A percentile compares a stretch with the other conserved stretches of the same genome.
Conservation (phyloP, 129 eudicot species). For the Tagetes patula region DNA sequence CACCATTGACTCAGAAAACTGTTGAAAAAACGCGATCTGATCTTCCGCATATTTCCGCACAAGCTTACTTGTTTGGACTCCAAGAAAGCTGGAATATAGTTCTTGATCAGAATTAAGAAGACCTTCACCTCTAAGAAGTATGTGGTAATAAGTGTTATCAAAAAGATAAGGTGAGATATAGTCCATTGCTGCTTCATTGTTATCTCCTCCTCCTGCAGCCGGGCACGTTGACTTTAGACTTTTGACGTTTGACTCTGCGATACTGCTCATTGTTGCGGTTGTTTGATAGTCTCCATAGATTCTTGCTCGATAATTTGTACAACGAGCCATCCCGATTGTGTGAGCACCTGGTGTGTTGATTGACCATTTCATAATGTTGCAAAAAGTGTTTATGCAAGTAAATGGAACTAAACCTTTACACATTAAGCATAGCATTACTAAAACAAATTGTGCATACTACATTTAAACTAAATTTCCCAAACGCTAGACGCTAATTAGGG, state of each 20-base stretch:
- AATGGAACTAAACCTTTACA: not conserved
- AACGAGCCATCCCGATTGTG: slow-evolving; percentile 88
- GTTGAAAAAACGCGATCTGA: slow-evolving; percentile 67
- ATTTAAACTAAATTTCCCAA: no score
- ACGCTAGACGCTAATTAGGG: no score
- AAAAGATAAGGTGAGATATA: slow-evolving; percentile 61
- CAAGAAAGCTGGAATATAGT: slow-evolving; percentile 73
- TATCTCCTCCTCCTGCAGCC: slow-evolving; percentile 50
- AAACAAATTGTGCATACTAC: no score
- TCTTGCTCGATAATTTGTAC: slow-evolving; percentile 70
- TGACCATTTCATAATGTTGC: not conserved
- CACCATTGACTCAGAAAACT: slow-evolving; percentile 88
- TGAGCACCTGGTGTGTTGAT: slow-evolving; percentile 64
- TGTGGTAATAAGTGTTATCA: slow-evolving; percentile 74
- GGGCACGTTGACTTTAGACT: slow-evolving; percentile 58
- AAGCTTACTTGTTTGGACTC: slow-evolving; percentile 55
- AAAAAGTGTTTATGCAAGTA: not conserved
- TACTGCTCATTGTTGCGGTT: slow-evolving; percentile 45
- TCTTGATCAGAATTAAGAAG: slow-evolving; percentile 82
- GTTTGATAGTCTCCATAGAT: slow-evolving; percentile 66
- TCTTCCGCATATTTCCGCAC: slow-evolving; percentile 63
- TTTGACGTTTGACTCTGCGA: slow-evolving; percentile 46
- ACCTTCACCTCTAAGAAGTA: slow-evolving; percentile 65
- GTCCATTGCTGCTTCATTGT: slow-evolving; percentile 68
- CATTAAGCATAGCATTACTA: not conserved